Percentiles rank a stretch among this genome's conserved stretches.
These are phyloP conservation scores for Fragaria nilgerrensis DNA, from an alignment of 306 rosid species.

Conservation along the genomic window DNA sequence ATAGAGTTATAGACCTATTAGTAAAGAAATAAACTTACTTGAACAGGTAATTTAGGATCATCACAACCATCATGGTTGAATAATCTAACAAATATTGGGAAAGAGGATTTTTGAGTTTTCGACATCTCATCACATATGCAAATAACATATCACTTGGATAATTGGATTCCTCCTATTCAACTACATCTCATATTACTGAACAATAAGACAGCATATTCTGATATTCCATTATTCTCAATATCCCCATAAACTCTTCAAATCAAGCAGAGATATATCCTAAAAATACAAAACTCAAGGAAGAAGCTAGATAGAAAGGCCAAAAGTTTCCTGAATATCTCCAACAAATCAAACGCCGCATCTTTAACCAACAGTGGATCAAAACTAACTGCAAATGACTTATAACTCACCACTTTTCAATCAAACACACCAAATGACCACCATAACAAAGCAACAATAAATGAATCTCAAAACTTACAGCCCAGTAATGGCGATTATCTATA, in stretches of 20 bases:
- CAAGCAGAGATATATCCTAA: neutral
- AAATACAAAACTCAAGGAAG: neutral
- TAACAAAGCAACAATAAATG: conserved; percentile 10
- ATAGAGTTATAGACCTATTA: neutral
- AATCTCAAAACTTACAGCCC: conserved; percentile 73
- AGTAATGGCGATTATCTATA: conserved; percentile 68
- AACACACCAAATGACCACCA: conserved; percentile 5
- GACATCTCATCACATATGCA: neutral
- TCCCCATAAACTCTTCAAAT: neutral
- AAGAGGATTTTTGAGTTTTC: neutral
- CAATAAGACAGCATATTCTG: neutral
- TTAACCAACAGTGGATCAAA: neutral
- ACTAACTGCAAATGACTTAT: neutral
- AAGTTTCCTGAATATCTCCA: neutral
- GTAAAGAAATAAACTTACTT: neutral
- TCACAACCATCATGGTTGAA: neutral
- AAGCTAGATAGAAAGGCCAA: neutral
- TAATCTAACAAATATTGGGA: neutral
- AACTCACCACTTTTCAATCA: neutral
- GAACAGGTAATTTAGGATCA: neutral
- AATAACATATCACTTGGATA: neutral
- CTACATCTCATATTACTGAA: neutral
- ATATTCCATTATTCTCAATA: neutral
- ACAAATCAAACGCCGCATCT: conserved; percentile 7
- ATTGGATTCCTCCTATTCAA: neutral